A percentile compares a stretch with the other conserved stretches of the same genome.
phyloP scores from a whole-genome alignment of 495 filamentous ascomycete species.

The Penicillium diatomitis region DNA sequence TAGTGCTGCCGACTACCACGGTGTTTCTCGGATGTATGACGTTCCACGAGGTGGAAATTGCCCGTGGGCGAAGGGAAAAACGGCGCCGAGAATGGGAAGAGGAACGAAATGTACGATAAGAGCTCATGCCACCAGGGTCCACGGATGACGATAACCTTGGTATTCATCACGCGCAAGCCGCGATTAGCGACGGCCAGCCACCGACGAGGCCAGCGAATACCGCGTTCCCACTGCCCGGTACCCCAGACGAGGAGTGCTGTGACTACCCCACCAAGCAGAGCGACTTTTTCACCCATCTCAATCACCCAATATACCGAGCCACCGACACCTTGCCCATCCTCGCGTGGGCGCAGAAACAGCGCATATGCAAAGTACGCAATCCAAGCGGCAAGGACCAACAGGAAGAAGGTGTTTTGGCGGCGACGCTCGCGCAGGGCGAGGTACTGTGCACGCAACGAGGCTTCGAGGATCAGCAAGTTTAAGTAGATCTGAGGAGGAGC shows the following conservation, averaged over 20 bases:
- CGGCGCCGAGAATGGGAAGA: constrained; percentile 64
- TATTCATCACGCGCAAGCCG: constrained; percentile 83
- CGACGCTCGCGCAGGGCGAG: constrained; percentile 79
- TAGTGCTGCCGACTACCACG: constrained; percentile 27
- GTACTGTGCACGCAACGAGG: constrained; percentile 86
- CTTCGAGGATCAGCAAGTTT: constrained; percentile 94
- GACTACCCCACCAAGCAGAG: constrained; percentile 76
- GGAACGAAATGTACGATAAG: constrained; percentile 57
- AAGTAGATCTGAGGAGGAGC: constrained; percentile 97
- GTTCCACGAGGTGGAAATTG: constrained; percentile 60
- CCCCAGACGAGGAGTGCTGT: constrained; percentile 80
- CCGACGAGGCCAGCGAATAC: constrained; percentile 85
- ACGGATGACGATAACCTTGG: constrained; percentile 84
- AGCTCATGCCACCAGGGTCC: constrained; percentile 75
- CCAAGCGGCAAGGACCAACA: constrained; percentile 71
- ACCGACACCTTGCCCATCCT: constrained; percentile 82
- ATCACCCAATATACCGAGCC: constrained; percentile 94
- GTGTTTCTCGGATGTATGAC: constrained; percentile 35
- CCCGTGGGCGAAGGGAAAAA: constrained; percentile 53
- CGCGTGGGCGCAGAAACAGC: constrained; percentile 79
- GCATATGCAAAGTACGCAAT: constrained; percentile 73
- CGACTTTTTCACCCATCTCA: constrained; percentile 78
- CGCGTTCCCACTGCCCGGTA: constrained; percentile 90
- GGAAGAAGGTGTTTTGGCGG: constrained; percentile 91
- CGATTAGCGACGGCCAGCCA: constrained; percentile 86